Evolutionary conservation across 2,329 filamentous ascomycete species (phyloP).

Genomic region (Pseudogymnoascus sp.): DNA sequence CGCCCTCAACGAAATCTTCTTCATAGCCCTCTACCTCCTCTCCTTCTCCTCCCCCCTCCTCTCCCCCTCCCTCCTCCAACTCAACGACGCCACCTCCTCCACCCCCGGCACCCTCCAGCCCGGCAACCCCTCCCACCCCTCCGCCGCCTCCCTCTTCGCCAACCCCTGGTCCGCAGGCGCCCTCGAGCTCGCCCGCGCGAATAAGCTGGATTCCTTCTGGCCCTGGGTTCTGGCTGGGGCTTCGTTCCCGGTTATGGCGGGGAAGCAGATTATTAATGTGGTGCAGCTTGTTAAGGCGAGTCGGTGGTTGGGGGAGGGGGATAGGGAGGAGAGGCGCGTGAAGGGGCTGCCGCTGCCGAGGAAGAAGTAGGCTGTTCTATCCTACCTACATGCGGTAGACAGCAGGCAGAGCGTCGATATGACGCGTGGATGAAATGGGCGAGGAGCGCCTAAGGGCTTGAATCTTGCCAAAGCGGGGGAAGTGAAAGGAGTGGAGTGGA

Average conservation of each 20-base stretch:
- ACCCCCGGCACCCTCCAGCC: constrained; percentile 49
- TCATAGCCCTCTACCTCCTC: constrained; percentile 94
- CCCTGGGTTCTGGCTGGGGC: constrained; percentile 76
- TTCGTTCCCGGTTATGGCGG: constrained; percentile 77
- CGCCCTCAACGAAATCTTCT: constrained; percentile 88
- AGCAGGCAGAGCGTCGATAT: background rate
- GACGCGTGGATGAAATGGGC: background rate
- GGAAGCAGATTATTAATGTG: constrained; percentile 91
- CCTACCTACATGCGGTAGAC: background rate
- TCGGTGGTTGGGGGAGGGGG: constrained; percentile 87
- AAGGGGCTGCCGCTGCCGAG: constrained; percentile 48
- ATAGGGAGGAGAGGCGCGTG: constrained; percentile 55
- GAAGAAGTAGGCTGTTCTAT: constrained; percentile 25
- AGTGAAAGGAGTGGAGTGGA: background rate
- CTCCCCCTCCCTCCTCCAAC: constrained; percentile 68
- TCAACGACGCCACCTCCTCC: constrained; percentile 46
- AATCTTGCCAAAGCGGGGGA: background rate
- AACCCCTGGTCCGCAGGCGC: constrained; percentile 89
- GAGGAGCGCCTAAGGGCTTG: background rate
- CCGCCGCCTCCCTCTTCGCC: constrained; percentile 66
- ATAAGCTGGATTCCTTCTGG: constrained; percentile 75
- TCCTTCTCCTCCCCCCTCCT: constrained; percentile 90
- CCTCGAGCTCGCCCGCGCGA: constrained; percentile 84
- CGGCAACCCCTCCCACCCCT: constrained; percentile 62
- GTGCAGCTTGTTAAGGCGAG: constrained; percentile 91